Evolutionary conservation across 2,329 filamentous ascomycete species (phyloP).

Genomic region (Ambrosiella cleistominuta): DNA sequence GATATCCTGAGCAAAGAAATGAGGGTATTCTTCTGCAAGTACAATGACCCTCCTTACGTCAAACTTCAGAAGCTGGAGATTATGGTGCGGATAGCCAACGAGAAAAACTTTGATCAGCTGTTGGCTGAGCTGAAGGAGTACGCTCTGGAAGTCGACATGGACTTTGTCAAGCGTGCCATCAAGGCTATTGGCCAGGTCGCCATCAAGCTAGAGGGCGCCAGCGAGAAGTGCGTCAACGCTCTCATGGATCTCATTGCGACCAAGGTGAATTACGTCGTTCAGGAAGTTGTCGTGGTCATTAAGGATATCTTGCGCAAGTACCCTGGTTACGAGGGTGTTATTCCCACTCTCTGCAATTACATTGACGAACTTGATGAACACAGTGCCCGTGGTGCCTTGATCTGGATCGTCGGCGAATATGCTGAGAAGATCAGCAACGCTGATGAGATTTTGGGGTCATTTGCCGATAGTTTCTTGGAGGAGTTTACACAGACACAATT

Average conservation of each 20-base stretch:
- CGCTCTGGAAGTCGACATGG: slow-evolving; percentile 95
- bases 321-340: slow-evolving; percentile 93
- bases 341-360: slow-evolving; percentile 86
- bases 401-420: slow-evolving; percentile 98
- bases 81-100: slow-evolving; percentile 97
- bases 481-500: slow-evolving; percentile 98
- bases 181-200: slow-evolving; percentile 95
- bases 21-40: slow-evolving; percentile 98
- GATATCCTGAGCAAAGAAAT: slow-evolving; percentile 96
- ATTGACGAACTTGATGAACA: slow-evolving; percentile 96
- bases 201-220: slow-evolving; percentile 92
- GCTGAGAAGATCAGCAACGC: slow-evolving; percentile 98
- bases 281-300: slow-evolving; percentile 96
- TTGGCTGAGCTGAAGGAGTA: slow-evolving; percentile 93
- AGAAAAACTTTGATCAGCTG: slow-evolving; percentile 87
- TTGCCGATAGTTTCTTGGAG: slow-evolving; percentile 87
- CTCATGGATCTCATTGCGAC: slow-evolving; percentile 87
- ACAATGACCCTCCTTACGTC: slow-evolving; percentile 94
- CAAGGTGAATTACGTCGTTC: slow-evolving; percentile 97
- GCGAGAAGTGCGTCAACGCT: slow-evolving; percentile 88
- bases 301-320: slow-evolving; percentile 98
- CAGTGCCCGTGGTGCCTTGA: slow-evolving; percentile 72
- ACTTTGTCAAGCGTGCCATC: slow-evolving; percentile 85
- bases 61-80: slow-evolving; percentile 97
- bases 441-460: slow-evolving; percentile 78